Base-by-base conservation (phyloP, 2,329 filamentous ascomycete genomes). In the Furcasterigmium sp. region DNA sequence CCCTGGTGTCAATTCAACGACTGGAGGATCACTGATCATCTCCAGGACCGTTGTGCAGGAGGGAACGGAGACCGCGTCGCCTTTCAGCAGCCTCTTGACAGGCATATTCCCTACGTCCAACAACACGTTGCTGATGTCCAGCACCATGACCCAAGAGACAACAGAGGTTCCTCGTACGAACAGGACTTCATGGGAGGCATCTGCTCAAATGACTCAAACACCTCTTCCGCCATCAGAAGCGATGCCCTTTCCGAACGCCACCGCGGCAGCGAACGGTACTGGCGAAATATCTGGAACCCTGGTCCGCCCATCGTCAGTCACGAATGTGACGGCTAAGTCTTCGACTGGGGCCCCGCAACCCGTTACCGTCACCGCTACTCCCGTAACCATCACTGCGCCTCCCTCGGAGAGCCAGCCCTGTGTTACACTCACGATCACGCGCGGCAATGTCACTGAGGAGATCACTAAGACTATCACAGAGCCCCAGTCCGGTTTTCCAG, bases 401-500 rank as follows among this genome's bases (percentile, higher is more conserved):
- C 28, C 38, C 15, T 26, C 26, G 26, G 18, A 20, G 3, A 36
- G 21, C 3, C 18, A 36, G 5, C 41, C 48, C 3, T 50, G 48
- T 8, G 19, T 42, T 13, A 50, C 44, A 4, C 25, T 50, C 21
- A 50, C 48, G 4, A n/a, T 46, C 13, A 49, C 48, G 8, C 46
- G 44, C 15, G 44, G 46, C 2, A 50, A 41, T 4, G 26, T 46
- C 7, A 48, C 48, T 4, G 43, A 46, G 19, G 18, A 46, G 4
- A 42, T 50, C 21, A 50, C 46, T 13, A 40, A 32, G 38, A 40
- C 38, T 10, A 30, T 40, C 13, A 34, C 15, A 11, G n/a, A 29
- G n/a, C 37, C 20, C 18, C 32, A 35, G 8, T 13, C 38, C 5
- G 38, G 32, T 10, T 8, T 35, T n/a, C 17, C 32, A 10, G 28